These are phyloP conservation scores for Dorcoceras hygrometricum DNA, from an alignment of 257 asterid species.

Conservation along the genomic window DNA sequence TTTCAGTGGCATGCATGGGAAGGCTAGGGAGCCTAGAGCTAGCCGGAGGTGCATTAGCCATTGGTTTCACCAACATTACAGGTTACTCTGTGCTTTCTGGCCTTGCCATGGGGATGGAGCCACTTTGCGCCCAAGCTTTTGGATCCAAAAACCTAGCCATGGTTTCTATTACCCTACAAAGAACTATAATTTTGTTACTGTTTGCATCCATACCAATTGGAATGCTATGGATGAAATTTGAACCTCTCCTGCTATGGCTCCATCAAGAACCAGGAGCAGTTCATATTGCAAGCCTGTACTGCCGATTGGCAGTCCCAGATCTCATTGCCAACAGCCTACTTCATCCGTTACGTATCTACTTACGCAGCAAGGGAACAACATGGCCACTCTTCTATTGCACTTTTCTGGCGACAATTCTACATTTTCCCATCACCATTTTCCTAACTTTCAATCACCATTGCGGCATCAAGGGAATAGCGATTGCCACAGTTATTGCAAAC, in stretches of 20 bases:
- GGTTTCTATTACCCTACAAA: constrained; percentile 53
- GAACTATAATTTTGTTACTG: constrained; percentile 64
- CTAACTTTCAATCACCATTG: constrained; percentile 63
- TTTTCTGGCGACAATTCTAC: constrained; percentile 55
- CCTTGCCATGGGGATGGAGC: constrained; percentile 96
- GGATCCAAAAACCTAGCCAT: constrained; percentile 68
- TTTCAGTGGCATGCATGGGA: constrained; percentile 85
- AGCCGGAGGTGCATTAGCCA: constrained; percentile 96
- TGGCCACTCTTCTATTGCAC: constrained; percentile 95
- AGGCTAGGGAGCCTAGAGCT: constrained; percentile 83
- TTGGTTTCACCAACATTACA: constrained; percentile 89
- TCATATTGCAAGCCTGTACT: constrained; percentile 65
- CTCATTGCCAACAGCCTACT: constrained; percentile 74
- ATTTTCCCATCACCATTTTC: constrained; percentile 68
- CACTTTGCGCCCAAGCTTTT: constrained; percentile 86
- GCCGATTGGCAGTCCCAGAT: constrained; percentile 73
- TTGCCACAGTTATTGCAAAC: constrained; percentile 58
- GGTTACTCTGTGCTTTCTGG: constrained; percentile 92
- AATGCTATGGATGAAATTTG: constrained; percentile 67
- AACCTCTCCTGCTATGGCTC: constrained; percentile 69
- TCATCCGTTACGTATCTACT: constrained; percentile 78
- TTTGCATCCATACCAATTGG: constrained; percentile 72
- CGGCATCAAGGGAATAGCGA: constrained; percentile 74
- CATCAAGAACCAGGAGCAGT: constrained; percentile 76
- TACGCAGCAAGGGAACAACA: constrained; percentile 76